These are phyloP conservation scores for Pontederia crassipes DNA, from an alignment of 176 grass and related monocot species.

Conservation along the genomic window DNA sequence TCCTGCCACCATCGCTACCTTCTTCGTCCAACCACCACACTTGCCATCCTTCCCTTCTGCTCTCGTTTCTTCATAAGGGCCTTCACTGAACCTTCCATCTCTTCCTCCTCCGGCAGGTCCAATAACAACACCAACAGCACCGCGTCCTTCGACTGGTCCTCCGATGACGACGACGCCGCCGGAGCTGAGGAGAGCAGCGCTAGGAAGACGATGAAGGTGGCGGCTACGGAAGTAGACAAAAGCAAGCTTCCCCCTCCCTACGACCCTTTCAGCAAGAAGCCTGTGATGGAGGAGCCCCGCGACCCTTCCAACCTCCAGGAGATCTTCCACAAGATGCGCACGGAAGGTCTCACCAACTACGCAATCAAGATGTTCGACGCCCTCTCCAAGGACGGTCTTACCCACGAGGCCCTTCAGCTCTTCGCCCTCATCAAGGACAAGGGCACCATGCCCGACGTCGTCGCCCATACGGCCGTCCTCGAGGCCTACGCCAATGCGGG, in stretches of 20 bases:
- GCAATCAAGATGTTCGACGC: slow-evolving; percentile 99
- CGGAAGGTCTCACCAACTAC: slow-evolving; percentile 65
- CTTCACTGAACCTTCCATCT: background rate
- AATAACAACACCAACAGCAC: slow-evolving; percentile 48
- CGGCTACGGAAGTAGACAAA: slow-evolving; percentile 4
- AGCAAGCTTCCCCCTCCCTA: slow-evolving; percentile 45
- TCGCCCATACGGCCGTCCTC: slow-evolving; percentile 74
- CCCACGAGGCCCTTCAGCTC: slow-evolving; percentile 61
- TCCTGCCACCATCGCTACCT: background rate
- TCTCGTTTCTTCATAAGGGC: too few relatives aligned
- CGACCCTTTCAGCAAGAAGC: slow-evolving; percentile 77
- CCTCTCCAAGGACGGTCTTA: slow-evolving; percentile 82
- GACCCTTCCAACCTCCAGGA: slow-evolving; percentile 77
- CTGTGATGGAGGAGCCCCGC: slow-evolving; percentile 20
- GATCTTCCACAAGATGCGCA: slow-evolving; percentile 69
- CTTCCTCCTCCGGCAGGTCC: background rate
- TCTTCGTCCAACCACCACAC: slow-evolving; percentile 1
- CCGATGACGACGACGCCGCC: slow-evolving; percentile 34
- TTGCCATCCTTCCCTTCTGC: background rate
- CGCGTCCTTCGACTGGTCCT: slow-evolving; percentile 72
- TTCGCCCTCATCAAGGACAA: slow-evolving; percentile 70
- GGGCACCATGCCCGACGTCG: slow-evolving; percentile 79
- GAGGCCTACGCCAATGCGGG: slow-evolving; percentile 70
- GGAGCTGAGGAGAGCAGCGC: background rate
- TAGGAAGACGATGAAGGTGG: background rate